Conservation (phyloP, 2,329 filamentous ascomycete genomes). For the Penicillium sp. region DNA sequence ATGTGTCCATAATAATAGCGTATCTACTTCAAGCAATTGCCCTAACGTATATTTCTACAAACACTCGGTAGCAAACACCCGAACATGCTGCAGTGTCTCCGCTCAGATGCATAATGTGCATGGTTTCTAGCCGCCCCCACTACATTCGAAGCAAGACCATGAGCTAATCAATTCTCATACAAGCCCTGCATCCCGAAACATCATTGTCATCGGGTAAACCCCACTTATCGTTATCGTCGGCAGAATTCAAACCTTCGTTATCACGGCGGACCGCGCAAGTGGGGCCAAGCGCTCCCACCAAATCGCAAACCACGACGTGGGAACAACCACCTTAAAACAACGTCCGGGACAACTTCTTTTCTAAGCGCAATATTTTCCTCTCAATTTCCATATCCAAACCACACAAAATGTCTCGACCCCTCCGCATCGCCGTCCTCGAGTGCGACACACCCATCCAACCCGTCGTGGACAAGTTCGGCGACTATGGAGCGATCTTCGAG, state of each 20-base stretch:
- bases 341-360: background rate
- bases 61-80: no score
- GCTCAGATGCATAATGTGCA: no score
- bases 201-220: background rate
- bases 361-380: background rate
- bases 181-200: background rate
- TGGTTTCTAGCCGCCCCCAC: no score
- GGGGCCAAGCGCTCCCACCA: background rate
- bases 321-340: background rate
- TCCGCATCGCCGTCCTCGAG: slow-evolving; percentile 30
- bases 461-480: slow-evolving; percentile 16
- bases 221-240: background rate
- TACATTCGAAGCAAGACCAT: no score
- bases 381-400: background rate
- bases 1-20: no score
- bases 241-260: background rate
- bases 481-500: slow-evolving; percentile 31
- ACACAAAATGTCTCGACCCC: slow-evolving; percentile 12
- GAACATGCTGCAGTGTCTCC: no score
- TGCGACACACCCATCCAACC: slow-evolving; percentile 32
- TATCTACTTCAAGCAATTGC: no score
- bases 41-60: no score
- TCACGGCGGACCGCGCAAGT: background rate
- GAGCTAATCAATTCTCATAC: background rate
- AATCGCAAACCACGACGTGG: background rate